phyloP scores from a whole-genome alignment of 148 eudicot species.

The Arbutus unedo region DNA sequence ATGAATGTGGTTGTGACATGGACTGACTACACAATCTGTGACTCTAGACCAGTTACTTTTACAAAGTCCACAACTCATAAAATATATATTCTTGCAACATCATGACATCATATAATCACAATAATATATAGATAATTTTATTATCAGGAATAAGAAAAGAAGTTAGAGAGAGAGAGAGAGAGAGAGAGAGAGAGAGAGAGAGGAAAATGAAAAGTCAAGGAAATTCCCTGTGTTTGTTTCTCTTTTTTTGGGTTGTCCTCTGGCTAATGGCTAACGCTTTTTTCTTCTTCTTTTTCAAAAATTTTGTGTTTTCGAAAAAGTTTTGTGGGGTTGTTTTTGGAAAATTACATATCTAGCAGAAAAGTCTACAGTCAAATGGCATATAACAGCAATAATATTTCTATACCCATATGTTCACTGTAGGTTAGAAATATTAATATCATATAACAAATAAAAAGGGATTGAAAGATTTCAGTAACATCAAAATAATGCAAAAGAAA shows the following conservation, averaged over 20 bases:
- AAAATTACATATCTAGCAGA: neutral
- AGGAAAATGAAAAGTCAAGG: slow-evolving; percentile 11
- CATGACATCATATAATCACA: slow-evolving; percentile 19
- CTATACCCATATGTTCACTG: slow-evolving; percentile 3
- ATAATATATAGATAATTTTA: slow-evolving; percentile 7
- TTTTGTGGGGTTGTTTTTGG: neutral
- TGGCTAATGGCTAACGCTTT: slow-evolving; percentile 13
- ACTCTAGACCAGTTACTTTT: neutral
- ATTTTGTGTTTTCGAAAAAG: neutral
- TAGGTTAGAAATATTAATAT: neutral
- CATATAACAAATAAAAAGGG: neutral
- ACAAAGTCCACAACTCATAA: slow-evolving; percentile 2
- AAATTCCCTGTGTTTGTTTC: slow-evolving; percentile 21
- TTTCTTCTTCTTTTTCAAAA: neutral
- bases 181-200: slow-evolving; percentile 18
- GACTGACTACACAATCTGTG: neutral
- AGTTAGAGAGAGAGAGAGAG: slow-evolving; percentile 14
- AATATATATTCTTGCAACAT: slow-evolving; percentile 24
- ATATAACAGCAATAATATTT: slow-evolving; percentile 19
- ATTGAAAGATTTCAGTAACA: slow-evolving; percentile 21
- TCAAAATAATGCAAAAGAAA: slow-evolving; percentile 36
- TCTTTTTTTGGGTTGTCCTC: slow-evolving; percentile 20
- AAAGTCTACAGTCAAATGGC: slow-evolving; percentile 20
- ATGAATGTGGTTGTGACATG: neutral
- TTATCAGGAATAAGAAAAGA: neutral